Base-by-base conservation (phyloP, 352 stramenopile species). In the Halophytophthora batemanensis region DNA sequence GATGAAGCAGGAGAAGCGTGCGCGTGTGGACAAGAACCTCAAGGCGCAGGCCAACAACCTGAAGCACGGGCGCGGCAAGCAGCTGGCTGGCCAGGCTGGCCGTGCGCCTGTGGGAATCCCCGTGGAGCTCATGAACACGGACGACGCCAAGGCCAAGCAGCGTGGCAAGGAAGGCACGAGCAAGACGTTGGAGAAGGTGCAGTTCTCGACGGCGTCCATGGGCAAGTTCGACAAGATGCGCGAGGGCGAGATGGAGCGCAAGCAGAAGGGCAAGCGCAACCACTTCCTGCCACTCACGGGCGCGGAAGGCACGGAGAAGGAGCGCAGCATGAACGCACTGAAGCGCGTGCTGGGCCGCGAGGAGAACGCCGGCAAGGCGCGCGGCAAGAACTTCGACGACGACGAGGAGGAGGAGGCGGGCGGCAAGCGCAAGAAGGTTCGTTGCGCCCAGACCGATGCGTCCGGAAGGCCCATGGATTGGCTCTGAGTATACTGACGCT, bases 151-250 rank as follows among this genome's bases (percentile, higher is more conserved):
- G 70, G 64, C 55, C 31, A 92, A 94, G 57, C 75, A 96, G 67
- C 74, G 91, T 34, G 91, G 91, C 31, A 96, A 96, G 61, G 87
- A 85, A 35, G 93, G 82, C 47, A 96, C 86, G n/a, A 68, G 65
- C 21, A 82, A 87, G 59, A 92, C 90, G 34, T 68, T 98, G 15
- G 69, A 86, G 46, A 95, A 95, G 49, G 95, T 96, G 48, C 92
- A 98, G 66, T 85, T 88, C 47, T 94, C 88, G 17, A 98, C 92
- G 3, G 92, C 94, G 15, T 97, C 88, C 2, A 86, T 98, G 64
- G 94, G 94, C 53, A 96, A 95, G 56, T 98, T 98, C 66, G 92
- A 98, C 71, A 93, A 95, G 60, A 93, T 95, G 82, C 71, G 88
- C 36, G 74, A 95, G 36, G 92, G 91, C 36, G 94, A 98, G 72